Percentiles rank a stretch among this genome's conserved stretches.
These are phyloP conservation scores for Poronia punctata DNA, from an alignment of 495 filamentous ascomycete genomes.

Conservation along the genomic window DNA sequence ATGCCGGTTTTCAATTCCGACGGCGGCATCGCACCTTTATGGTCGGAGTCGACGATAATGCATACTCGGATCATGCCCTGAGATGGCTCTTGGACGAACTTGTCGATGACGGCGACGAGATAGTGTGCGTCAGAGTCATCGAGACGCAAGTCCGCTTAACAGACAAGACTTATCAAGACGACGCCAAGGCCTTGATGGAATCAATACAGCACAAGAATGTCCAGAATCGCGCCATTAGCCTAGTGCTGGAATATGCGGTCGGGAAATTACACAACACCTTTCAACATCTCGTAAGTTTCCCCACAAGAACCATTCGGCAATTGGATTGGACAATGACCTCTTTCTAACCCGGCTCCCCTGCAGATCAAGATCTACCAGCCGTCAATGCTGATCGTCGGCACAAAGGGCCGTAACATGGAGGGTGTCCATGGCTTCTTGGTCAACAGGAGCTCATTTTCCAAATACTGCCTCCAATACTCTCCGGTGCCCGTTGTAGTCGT, in stretches of 20 bases:
- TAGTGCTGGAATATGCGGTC: constrained; percentile 83
- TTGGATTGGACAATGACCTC: too few species aligned
- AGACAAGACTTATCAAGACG: constrained; percentile 71
- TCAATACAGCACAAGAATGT: constrained; percentile 80
- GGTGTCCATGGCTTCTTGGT: constrained; percentile 87
- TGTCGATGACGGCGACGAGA: constrained; percentile 94
- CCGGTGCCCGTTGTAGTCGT: constrained; percentile 97
- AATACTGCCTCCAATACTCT: constrained; percentile 93
- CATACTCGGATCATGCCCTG: constrained; percentile 91
- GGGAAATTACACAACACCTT: constrained; percentile 91
- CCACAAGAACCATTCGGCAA: not conserved
- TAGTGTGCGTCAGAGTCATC: constrained; percentile 86
- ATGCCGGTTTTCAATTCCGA: constrained; percentile 80
- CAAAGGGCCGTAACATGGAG: constrained; percentile 75
- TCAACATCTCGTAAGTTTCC: constrained; percentile 71
- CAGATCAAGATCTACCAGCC: constrained; percentile 94
- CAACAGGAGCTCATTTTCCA: constrained; percentile 76
- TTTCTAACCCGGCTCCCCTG: not conserved
- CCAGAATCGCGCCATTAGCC: constrained; percentile 74
- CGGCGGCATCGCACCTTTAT: constrained; percentile 85
- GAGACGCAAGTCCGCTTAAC: constrained; percentile 75
- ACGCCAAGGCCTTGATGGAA: constrained; percentile 69
- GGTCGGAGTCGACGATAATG: constrained; percentile 88
- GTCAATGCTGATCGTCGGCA: constrained; percentile 91
- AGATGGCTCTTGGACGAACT: constrained; percentile 92